These are phyloP conservation scores for Entomortierella chlamydospora DNA, from an alignment of 192 early-diverging fungal species.

Conservation along the genomic window DNA sequence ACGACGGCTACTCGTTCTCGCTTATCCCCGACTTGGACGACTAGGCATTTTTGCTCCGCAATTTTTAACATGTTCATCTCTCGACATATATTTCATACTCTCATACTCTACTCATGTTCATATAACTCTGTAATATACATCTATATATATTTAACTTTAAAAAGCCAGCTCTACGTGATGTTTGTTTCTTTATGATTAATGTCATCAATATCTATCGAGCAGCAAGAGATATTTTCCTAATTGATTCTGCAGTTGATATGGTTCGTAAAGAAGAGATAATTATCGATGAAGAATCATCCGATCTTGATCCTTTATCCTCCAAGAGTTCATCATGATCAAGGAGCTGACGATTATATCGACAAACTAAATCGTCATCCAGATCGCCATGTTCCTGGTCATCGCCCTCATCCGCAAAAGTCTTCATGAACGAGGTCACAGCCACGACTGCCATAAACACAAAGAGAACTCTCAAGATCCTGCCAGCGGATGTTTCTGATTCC, in stretches of 20 bases:
- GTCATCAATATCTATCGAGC: neutral
- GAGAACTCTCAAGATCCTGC: conserved; percentile 9
- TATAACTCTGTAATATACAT: no score
- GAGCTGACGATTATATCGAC: neutral
- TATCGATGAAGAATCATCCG: neutral
- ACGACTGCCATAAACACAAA: conserved; percentile 26
- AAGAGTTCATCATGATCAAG: neutral
- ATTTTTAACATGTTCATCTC: neutral
- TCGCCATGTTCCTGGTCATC: neutral
- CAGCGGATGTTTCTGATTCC: conserved; percentile 9
- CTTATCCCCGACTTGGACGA: conserved; percentile 60
- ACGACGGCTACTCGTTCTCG: conserved; percentile 65
- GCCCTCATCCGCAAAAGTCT: conserved; percentile 32
- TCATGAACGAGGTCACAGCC: conserved; percentile 13
- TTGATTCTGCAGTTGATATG: neutral
- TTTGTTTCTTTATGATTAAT: no score
- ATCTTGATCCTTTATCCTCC: neutral
- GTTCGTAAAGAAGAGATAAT: neutral
- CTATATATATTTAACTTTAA: no score
- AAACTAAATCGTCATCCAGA: neutral
- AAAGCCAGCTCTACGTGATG: no score
- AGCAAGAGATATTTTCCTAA: neutral
- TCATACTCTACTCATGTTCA: no score
- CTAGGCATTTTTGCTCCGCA: neutral
- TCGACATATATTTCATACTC: neutral